Percentiles rank a stretch among this genome's conserved stretches.
Conservation (phyloP, 2,329 filamentous ascomycete genomes). For the Claviceps arundinis region DNA sequence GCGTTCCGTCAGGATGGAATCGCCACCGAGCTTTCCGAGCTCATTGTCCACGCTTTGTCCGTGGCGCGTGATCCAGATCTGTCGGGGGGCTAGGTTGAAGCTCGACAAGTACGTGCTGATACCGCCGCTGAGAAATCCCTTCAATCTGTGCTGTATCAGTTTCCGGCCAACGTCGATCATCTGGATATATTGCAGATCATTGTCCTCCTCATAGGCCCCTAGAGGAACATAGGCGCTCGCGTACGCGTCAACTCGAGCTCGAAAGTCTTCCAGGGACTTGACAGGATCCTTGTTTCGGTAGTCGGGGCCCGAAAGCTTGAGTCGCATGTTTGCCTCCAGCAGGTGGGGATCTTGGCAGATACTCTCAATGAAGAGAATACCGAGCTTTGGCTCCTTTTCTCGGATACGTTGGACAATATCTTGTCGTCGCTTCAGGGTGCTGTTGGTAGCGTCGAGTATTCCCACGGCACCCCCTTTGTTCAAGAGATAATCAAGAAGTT, state of each 20-base stretch:
- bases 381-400: conserved; percentile 69
- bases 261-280: conserved; percentile 80
- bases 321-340: conserved; percentile 89
- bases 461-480: conserved; percentile 74
- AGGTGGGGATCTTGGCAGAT: conserved; percentile 76
- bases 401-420: conserved; percentile 75
- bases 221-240: conserved; percentile 88
- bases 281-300: conserved; percentile 88
- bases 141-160: conserved; percentile 77
- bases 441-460: conserved; percentile 95
- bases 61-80: conserved; percentile 97
- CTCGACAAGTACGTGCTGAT: conserved; percentile 92
- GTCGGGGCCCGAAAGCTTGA: conserved; percentile 91
- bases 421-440: conserved; percentile 74
- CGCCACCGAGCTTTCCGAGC: conserved; percentile 77
- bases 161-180: conserved; percentile 98
- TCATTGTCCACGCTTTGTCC: conserved; percentile 85
- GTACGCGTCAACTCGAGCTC: conserved; percentile 80
- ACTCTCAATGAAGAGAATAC: conserved; percentile 90
- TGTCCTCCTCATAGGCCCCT: conserved; percentile 78
- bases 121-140: conserved; percentile 81
- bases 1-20: conserved; percentile 70
- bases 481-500: conserved; percentile 81
- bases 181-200: conserved; percentile 89
- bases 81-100: conserved; percentile 87